Conservation (phyloP, 2,329 filamentous ascomycete species). For the Trichophyton rubrum region DNA sequence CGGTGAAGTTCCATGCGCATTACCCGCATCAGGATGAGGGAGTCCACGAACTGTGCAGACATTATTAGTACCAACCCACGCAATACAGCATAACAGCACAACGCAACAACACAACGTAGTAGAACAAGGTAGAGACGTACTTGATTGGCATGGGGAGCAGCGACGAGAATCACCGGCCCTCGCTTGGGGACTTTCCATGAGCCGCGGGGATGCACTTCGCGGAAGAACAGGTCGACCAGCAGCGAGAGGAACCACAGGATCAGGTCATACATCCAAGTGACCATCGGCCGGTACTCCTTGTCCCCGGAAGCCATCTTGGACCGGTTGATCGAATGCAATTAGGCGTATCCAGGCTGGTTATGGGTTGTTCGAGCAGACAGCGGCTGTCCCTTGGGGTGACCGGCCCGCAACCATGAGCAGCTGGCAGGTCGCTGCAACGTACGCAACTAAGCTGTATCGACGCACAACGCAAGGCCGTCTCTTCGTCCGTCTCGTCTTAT, state of each 20-base stretch:
- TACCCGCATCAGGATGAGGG: slow-evolving; percentile 81
- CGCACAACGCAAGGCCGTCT: background rate
- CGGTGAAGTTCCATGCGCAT: slow-evolving; percentile 76
- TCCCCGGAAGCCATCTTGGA: background rate
- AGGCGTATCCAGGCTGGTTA: background rate
- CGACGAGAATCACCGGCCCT: slow-evolving; percentile 88
- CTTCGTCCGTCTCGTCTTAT: background rate
- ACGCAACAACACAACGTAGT: background rate
- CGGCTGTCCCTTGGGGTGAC: background rate
- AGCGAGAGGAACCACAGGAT: slow-evolving; percentile 44
- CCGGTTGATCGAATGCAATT: background rate
- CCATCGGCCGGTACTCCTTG: slow-evolving; percentile 30
- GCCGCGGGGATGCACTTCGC: slow-evolving; percentile 87
- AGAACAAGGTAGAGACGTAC: slow-evolving; percentile 34
- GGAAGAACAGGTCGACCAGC: slow-evolving; percentile 91
- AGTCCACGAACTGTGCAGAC: slow-evolving; percentile 75
- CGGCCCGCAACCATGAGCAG: background rate
- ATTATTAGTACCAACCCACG: background rate
- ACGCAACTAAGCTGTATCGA: too few species aligned
- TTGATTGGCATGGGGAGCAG: slow-evolving; percentile 93
- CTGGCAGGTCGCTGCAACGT: too few species aligned
- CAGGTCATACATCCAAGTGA: slow-evolving; percentile 40
- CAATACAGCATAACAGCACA: background rate
- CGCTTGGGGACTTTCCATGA: slow-evolving; percentile 87
- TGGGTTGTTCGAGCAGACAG: background rate